These are phyloP conservation scores for Gentiana dahurica DNA, from an alignment of 257 asterid species.

Conservation along the genomic window DNA sequence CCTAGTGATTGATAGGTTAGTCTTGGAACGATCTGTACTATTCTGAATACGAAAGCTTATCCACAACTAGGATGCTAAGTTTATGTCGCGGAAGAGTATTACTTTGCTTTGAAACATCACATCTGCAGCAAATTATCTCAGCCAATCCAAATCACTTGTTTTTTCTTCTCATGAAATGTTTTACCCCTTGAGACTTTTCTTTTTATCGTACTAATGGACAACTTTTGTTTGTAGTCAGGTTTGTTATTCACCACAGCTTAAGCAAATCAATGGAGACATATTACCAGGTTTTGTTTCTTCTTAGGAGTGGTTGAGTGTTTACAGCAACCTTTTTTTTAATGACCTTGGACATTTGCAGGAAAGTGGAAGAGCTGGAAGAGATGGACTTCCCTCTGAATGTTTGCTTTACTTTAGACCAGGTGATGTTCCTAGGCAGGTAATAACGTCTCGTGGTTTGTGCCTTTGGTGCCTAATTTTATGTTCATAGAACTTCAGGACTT, in stretches of 20 bases:
- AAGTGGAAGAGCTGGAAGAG: conserved; percentile 99
- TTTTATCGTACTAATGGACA: conserved; percentile 8
- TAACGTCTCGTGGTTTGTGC: conserved; percentile 6
- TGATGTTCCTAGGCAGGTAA: conserved; percentile 94
- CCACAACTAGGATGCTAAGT: too few species aligned
- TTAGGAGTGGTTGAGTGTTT: conserved; percentile 10
- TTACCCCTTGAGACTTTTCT: neutral
- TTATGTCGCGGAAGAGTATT: too few species aligned
- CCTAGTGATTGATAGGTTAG: too few species aligned
- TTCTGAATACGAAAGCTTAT: too few species aligned
- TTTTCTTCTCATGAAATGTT: neutral
- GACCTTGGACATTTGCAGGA: conserved; percentile 45
- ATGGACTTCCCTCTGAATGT: conserved; percentile 98
- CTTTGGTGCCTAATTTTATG: conserved; percentile 3
- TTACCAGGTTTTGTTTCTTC: conserved; percentile 63
- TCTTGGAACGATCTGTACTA: too few species aligned
- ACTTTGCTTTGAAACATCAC: too few species aligned
- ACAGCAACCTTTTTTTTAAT: conserved; percentile 15
- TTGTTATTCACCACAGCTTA: conserved; percentile 94
- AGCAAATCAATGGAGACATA: conserved; percentile 99
- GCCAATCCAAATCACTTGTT: too few species aligned
- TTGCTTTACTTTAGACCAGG: conserved; percentile 85
- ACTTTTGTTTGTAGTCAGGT: conserved; percentile 70
- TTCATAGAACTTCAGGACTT: conserved; percentile 10
- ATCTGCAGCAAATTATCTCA: too few species aligned